A percentile compares a stretch with the other conserved stretches of the same genome.
Conservation (phyloP, 768 basidiomycete species). For the Hericium rajendrae region DNA sequence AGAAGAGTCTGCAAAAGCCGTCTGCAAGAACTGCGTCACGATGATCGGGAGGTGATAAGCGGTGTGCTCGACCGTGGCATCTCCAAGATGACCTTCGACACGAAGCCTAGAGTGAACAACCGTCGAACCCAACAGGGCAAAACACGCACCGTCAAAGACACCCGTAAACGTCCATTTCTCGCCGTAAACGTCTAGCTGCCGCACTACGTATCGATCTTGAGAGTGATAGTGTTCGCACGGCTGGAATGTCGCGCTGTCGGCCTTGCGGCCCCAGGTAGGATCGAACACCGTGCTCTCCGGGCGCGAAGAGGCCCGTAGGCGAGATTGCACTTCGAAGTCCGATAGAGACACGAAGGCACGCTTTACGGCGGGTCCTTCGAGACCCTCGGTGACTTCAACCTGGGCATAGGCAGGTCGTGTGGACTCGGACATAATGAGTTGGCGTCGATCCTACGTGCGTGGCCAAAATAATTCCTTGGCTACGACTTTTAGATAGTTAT, state of each 20-base stretch:
- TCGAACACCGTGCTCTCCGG: constrained; percentile 11
- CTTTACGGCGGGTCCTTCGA: background rate
- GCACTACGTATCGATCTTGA: constrained; percentile 33
- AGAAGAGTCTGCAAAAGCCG: constrained; percentile 19
- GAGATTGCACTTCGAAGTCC: constrained; percentile 6
- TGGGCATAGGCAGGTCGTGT: background rate
- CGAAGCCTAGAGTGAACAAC: background rate
- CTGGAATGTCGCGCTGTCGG: constrained; percentile 35
- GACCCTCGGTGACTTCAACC: background rate
- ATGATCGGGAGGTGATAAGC: constrained; percentile 31
- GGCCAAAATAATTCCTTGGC: background rate
- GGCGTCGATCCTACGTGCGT: background rate
- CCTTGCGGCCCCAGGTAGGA: constrained; percentile 15
- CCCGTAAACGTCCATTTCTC: constrained; percentile 34
- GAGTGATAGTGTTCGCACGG: constrained; percentile 28
- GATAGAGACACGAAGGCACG: constrained; percentile 12
- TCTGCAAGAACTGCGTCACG: constrained; percentile 28
- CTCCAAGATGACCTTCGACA: constrained; percentile 36
- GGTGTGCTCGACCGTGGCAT: constrained; percentile 37
- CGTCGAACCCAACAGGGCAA: background rate
- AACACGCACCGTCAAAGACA: constrained; percentile 34
- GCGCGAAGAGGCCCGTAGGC: constrained; percentile 6
- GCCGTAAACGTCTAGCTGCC: constrained; percentile 30
- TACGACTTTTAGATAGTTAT: background rate
- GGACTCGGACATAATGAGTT: background rate